Evolutionary conservation across 2,329 filamentous ascomycete genomes (phyloP), one percentile per base, ranked within the genome.

Genomic region (Penicillium nordicum): DNA sequence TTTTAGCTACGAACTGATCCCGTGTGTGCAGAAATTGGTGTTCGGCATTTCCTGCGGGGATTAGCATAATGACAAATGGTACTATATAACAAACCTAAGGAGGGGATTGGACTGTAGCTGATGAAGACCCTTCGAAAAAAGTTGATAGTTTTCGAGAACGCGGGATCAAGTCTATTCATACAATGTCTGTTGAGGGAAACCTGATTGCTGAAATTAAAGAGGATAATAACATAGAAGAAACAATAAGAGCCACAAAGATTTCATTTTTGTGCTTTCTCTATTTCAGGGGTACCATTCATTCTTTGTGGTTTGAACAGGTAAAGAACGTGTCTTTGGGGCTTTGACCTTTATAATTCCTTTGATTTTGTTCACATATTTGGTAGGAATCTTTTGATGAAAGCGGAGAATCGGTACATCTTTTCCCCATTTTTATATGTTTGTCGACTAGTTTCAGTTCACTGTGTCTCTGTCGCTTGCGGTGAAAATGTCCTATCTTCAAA

Each of bases 301-400:
- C n/a, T 41, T 50, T 32, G 18, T 50, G 16, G 27, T 9, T 23
- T 21, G 12, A 23, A 29, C 3, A 8, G 32, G 11, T 18, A 18
- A 9, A 57, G 53, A 50, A 63, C 1, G 50, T 41, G 5, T 21
- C 6, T 60, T 59, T 46, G 43, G 50, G 10, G 43, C 34, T 14
- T 32, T 53, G 11, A 9, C 18, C 5, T 29, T 47, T 5, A 16
- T 37, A 2, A 16, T 37, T 34, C 12, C 44, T 23, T 6, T 40
- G 4, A 8, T 21, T 32, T 12, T 32, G 43, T 45, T n/a, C n/a
- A 9, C 16, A 14, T 11, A 29, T 44, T 30, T 18, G n/a, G 16
- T 18, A n/a, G 34, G 34, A 9, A 32, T 32, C 11, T 12, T 32
- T 32, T 32, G 30, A 32, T 32, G 30, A 5, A 32, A 11, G 30